A percentile compares a stretch with the other conserved stretches of the same genome.
Evolutionary conservation across 164 flowering plant species (phyloP).

Genomic region (Vitis amurensis): DNA sequence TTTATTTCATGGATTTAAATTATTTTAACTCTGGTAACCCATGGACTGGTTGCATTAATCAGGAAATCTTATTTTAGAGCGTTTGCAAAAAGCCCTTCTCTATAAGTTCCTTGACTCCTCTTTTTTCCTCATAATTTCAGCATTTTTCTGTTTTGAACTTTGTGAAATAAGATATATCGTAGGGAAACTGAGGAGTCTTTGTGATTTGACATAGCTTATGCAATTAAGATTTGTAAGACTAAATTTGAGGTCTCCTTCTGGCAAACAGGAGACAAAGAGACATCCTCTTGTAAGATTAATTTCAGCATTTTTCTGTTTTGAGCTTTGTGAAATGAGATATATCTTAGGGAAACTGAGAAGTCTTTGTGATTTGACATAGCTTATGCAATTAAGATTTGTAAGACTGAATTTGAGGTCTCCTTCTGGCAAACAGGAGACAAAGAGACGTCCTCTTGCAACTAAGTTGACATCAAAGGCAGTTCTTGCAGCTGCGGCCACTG

Average conservation of each 20-base stretch:
- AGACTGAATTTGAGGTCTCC: background rate
- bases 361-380: background rate
- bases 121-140: background rate
- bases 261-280: conserved; percentile 70
- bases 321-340: too few relatives aligned
- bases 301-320: background rate
- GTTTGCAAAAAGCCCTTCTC: too few relatives aligned
- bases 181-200: background rate
- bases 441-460: conserved; percentile 50
- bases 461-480: conserved; percentile 70
- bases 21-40: background rate
- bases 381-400: background rate
- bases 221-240: background rate
- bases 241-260: conserved; percentile 1
- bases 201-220: background rate
- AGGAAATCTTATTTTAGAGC: too few relatives aligned
- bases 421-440: conserved; percentile 61
- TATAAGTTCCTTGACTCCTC: background rate
- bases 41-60: background rate
- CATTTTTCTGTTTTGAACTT: too few relatives aligned
- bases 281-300: conserved; percentile 36
- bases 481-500: conserved; percentile 84
- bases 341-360: background rate
- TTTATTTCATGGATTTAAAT: background rate
- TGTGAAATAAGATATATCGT: too few relatives aligned